Evolutionary conservation across 2,329 filamentous ascomycete species (phyloP), one percentile per base, ranked within the genome.

Genomic region (Aspergillus spinulosporus): DNA sequence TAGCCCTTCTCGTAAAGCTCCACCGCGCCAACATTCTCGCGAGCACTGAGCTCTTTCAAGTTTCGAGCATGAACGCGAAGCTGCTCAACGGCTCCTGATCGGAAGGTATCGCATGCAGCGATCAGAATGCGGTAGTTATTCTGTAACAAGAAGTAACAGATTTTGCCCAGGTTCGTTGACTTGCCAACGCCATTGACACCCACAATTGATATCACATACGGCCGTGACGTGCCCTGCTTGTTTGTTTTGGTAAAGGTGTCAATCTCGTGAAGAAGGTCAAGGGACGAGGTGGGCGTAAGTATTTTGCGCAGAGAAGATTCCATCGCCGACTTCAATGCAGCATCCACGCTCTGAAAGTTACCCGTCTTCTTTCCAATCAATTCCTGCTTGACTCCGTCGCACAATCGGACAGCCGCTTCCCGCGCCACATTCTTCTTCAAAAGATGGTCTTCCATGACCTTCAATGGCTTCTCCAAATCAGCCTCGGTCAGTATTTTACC

Each of bases 161-260:
- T 96, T 76, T 99, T 99, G 74, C 90, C 93, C 37, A 99, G 82
- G 71, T 97, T 97, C 51, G 94, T 99, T 12, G 92, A 97, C 78
- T 99, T 99, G 69, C 94, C 94, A 37, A 99, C 94, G 52, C 94
- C 94, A 73, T 99, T 99, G 71, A 99, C 94, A 60, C 94, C 94
- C 43, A 99, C 94, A 59, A 99, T 96, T 56, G 92, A 97, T 71
- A 99, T 95, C 67, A 97, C 93, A 71, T 97, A 99, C 43, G 94
- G 94, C 3, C 94, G 88, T 15, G 83, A 75, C 58, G 84, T 78
- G 59, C 86, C 80, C 31, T 86, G 86, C 2, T 86, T 83, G 26
- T 78, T 80, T 21, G 90, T 87, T 8, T 84, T 80, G 5, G 86
- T 88, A 59, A 95, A 85, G 44, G 87, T 83, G 69, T 93, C 87